Evolutionary conservation across 805 yeast species (phyloP).

Genomic region (Wickerhamiella lipophila): DNA sequence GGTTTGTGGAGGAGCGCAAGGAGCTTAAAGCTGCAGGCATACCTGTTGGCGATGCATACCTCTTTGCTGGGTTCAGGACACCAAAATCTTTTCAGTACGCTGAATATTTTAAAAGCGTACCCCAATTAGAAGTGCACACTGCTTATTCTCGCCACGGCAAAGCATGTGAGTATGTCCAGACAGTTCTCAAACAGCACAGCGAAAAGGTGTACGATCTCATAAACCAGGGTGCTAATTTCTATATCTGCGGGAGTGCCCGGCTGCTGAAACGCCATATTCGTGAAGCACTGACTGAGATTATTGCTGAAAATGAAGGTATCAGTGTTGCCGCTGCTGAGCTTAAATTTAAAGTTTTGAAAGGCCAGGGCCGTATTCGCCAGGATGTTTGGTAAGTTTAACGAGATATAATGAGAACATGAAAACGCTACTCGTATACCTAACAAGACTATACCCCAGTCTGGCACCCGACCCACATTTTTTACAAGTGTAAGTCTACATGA

Average conservation of each 20-base stretch:
- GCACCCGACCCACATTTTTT: no score
- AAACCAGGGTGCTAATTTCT: slow-evolving; percentile 15
- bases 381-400: slow-evolving; percentile 41
- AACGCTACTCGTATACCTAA: no score
- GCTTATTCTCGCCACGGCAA: slow-evolving; percentile 16
- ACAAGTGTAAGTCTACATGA: no score
- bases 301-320: slow-evolving; percentile 12
- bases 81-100: slow-evolving; percentile 15
- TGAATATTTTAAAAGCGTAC: slow-evolving; percentile 10
- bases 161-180: slow-evolving; percentile 13
- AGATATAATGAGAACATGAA: no score
- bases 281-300: slow-evolving; percentile 11
- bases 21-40: slow-evolving; percentile 23
- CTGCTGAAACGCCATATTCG: slow-evolving; percentile 16
- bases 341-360: slow-evolving; percentile 21
- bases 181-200: slow-evolving; percentile 9
- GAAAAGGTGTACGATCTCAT: slow-evolving; percentile 15
- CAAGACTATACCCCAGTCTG: no score
- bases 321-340: slow-evolving; percentile 12
- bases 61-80: slow-evolving; percentile 18
- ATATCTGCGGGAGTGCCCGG: slow-evolving; percentile 19
- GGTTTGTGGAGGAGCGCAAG: slow-evolving; percentile 66
- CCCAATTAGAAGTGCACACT: slow-evolving; percentile 11
- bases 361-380: slow-evolving; percentile 23
- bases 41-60: slow-evolving; percentile 11